Percentiles rank a stretch among this genome's conserved stretches.
phyloP scores from a whole-genome alignment of 768 basidiomycete species.

The Boletus rufocinnamomeus region DNA sequence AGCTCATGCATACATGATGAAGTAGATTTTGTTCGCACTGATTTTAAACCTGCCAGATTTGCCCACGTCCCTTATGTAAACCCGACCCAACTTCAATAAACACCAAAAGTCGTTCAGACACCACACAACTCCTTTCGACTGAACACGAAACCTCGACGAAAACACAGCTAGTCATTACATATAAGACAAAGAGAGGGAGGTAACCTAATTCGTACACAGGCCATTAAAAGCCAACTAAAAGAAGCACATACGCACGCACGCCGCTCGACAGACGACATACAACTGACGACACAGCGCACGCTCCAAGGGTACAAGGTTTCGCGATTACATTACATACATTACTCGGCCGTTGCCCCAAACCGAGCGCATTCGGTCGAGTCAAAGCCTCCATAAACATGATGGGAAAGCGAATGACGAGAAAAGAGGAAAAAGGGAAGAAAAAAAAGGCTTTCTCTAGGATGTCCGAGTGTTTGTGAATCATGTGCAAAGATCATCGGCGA shows the following conservation, averaged over 20 bases:
- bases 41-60: background rate
- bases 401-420: background rate
- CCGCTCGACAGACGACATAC: background rate
- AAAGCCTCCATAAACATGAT: conserved; percentile 16
- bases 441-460: conserved; percentile 16
- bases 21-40: background rate
- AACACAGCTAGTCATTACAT: conserved; percentile 10
- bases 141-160: background rate
- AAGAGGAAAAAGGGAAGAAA: background rate
- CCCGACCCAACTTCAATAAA: background rate
- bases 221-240: background rate
- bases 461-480: conserved; percentile 9
- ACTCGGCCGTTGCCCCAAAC: conserved; percentile 1
- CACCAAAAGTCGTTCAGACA: background rate
- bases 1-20: background rate
- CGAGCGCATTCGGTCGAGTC: conserved; percentile 6
- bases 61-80: background rate
- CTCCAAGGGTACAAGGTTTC: conserved; percentile 24
- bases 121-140: too few relatives aligned
- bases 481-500: background rate
- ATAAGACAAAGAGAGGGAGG: conserved; percentile 11
- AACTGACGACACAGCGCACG: conserved; percentile 2
- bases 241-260: conserved; percentile 14
- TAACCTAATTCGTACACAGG: conserved; percentile 18
- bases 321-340: conserved; percentile 25